Percentiles rank a stretch among this genome's conserved stretches.
phyloP scores from a whole-genome alignment of 257 asterid genomes.

The Cynanchum wilfordii region DNA sequence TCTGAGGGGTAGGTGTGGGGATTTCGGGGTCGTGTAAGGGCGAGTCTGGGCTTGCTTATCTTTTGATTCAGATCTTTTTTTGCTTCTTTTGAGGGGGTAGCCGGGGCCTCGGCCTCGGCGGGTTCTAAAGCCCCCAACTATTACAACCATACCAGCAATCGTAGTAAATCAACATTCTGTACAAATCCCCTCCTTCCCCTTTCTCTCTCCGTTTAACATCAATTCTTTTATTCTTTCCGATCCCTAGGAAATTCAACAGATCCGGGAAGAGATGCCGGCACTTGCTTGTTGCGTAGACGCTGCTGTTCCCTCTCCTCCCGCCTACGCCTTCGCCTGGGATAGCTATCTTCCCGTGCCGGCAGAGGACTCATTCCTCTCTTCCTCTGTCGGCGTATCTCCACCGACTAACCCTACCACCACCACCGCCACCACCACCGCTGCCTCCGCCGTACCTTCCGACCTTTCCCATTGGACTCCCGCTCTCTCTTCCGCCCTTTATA shows the following conservation, averaged over 20 bases:
- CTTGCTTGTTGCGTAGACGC: slow-evolving; percentile 73
- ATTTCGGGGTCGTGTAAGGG: slow-evolving; percentile 43
- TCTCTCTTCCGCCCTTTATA: slow-evolving; percentile 61
- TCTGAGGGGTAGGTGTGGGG: slow-evolving; percentile 97
- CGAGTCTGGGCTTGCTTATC: slow-evolving; percentile 41
- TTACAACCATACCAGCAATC: slow-evolving; percentile 33
- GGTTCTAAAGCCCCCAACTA: slow-evolving; percentile 95
- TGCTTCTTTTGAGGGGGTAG: slow-evolving; percentile 99
- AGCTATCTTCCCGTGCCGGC: slow-evolving; percentile 54
- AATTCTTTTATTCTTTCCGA: slow-evolving; percentile 48
- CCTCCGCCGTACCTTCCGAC: slow-evolving; percentile 20
- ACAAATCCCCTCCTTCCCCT: slow-evolving; percentile 1
- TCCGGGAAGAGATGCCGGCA: slow-evolving; percentile 79
- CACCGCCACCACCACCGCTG: too few species aligned
- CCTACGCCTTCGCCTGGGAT: slow-evolving; percentile 52
- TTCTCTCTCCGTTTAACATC: neutral
- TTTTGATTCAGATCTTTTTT: slow-evolving; percentile 58
- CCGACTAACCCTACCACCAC: slow-evolving; percentile 22
- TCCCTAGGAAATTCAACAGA: slow-evolving; percentile 25
- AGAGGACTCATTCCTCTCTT: slow-evolving; percentile 6
- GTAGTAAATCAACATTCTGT: slow-evolving; percentile 14
- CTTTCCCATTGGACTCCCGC: slow-evolving; percentile 55
- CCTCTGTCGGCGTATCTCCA: slow-evolving; percentile 30
- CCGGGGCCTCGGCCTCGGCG: slow-evolving; percentile 99
- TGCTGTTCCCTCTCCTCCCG: slow-evolving; percentile 50